These are phyloP conservation scores for Peronospora belbahrii DNA, from an alignment of 352 stramenopile species.

Conservation along the genomic window DNA sequence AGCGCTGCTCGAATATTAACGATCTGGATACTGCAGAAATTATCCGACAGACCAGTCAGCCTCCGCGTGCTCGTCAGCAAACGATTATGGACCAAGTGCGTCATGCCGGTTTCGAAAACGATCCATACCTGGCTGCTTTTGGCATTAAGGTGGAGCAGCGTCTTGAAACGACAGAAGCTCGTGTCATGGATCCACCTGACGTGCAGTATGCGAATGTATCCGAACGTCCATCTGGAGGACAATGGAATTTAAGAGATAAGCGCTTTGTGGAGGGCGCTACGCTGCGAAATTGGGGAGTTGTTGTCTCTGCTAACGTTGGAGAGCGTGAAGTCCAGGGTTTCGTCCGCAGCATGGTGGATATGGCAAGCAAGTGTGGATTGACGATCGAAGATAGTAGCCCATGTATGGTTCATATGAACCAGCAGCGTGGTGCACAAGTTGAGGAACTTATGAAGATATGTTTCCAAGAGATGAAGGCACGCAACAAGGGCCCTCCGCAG, in stretches of 20 bases:
- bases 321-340: conserved; percentile 41
- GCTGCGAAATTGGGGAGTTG: conserved; percentile 52
- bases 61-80: conserved; percentile 36
- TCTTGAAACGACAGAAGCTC: conserved; percentile 42
- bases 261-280: conserved; percentile 46
- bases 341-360: conserved; percentile 30
- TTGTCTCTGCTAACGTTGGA: conserved; percentile 32
- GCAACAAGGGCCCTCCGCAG: conserved; percentile 29
- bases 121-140: conserved; percentile 55
- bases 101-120: conserved; percentile 59
- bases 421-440: conserved; percentile 30
- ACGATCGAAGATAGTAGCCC: conserved; percentile 35
- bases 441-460: conserved; percentile 61
- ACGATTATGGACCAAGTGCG: conserved; percentile 57
- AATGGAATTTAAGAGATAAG: conserved; percentile 77
- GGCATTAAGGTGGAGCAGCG: conserved; percentile 47
- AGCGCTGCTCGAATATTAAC: conserved; percentile 68
- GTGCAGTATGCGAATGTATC: conserved; percentile 57
- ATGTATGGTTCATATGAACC: conserved; percentile 31
- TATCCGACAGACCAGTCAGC: conserved; percentile 57
- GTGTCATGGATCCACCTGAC: conserved; percentile 48
- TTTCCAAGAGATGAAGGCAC: conserved; percentile 34
- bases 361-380: conserved; percentile 30
- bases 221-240: conserved; percentile 45
- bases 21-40: conserved; percentile 80